Percentiles rank a stretch among this genome's conserved stretches.
Evolutionary conservation across 768 basidiomycete genomes (phyloP).

Genomic region (Porphyrellus cyaneotinctus): DNA sequence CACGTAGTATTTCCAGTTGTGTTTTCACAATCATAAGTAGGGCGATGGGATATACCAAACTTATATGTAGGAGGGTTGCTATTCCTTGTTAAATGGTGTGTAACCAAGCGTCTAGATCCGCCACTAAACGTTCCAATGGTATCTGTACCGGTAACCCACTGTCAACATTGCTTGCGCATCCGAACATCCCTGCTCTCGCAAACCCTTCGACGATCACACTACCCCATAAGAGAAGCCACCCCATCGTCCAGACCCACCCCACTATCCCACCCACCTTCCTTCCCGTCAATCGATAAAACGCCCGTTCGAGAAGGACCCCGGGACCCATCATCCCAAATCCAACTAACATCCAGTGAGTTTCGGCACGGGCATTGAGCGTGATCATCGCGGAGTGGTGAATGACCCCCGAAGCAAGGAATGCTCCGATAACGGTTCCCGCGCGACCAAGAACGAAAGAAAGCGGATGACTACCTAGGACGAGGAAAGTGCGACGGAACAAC

Average conservation of each 20-base stretch:
- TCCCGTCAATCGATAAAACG: not conserved
- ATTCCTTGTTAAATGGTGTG: not conserved
- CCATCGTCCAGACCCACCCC: constrained; percentile 1
- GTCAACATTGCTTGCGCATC: not conserved
- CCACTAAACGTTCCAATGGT: not conserved
- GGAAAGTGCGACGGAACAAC: not conserved
- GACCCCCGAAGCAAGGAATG: not conserved
- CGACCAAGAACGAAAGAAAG: not conserved
- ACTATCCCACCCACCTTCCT: not conserved
- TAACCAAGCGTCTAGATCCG: not conserved
- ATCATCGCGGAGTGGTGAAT: not conserved
- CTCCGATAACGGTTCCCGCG: not conserved
- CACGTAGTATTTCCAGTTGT: no score
- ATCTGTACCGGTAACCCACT: not conserved
- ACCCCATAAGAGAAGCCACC: not conserved
- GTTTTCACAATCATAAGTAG: no score
- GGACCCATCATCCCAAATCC: constrained; percentile 6
- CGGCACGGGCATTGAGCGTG: not conserved
- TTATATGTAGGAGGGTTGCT: no score
- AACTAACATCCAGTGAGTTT: not conserved
- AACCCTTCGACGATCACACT: not conserved
- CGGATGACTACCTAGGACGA: not conserved
- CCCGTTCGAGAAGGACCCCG: not conserved
- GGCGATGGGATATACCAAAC: no score
- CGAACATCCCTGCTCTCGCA: not conserved